phyloP scores from a whole-genome alignment of 2,329 filamentous ascomycete species.

The Tolypocladium tundrense region DNA sequence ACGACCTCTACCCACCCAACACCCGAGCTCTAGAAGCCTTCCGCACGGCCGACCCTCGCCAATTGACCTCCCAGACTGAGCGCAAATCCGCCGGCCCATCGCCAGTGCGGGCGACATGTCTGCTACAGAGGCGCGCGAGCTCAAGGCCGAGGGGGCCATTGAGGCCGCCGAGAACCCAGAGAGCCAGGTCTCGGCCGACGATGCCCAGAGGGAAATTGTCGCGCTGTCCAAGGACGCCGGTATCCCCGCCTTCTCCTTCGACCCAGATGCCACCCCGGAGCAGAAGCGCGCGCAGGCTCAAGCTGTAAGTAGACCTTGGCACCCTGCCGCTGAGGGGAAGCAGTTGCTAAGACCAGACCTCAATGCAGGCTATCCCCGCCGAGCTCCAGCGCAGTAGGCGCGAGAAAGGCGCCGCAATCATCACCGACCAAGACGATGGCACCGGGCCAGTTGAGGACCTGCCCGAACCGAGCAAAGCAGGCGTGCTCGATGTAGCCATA shows the following conservation, averaged over 20 bases:
- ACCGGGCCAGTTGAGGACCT: constrained; percentile 63
- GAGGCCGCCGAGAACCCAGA: constrained; percentile 67
- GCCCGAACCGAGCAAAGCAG: constrained; percentile 61
- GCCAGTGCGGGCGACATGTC: constrained; percentile 18
- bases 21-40: constrained; percentile 5
- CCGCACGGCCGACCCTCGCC: constrained; percentile 1
- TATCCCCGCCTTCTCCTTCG: constrained; percentile 70
- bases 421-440: constrained; percentile 70
- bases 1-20: not conserved
- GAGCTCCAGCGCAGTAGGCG: constrained; percentile 24
- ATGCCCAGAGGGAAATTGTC: constrained; percentile 64
- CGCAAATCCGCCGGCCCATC: not conserved
- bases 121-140: constrained; percentile 40
- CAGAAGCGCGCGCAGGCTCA: constrained; percentile 74
- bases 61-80: constrained; percentile 4
- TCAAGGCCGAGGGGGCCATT: constrained; percentile 71
- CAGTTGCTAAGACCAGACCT: constrained; percentile 1
- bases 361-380: constrained; percentile 23
- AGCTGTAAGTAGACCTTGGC: constrained; percentile 46
- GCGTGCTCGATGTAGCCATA: constrained; percentile 47
- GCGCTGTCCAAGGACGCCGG: constrained; percentile 72
- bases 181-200: constrained; percentile 55
- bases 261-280: constrained; percentile 73
- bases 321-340: constrained; percentile 8
- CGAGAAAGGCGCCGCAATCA: constrained; percentile 56